These are phyloP conservation scores for Porcisia deanei DNA, from an alignment of 208 protist species.

Conservation along the genomic window DNA sequence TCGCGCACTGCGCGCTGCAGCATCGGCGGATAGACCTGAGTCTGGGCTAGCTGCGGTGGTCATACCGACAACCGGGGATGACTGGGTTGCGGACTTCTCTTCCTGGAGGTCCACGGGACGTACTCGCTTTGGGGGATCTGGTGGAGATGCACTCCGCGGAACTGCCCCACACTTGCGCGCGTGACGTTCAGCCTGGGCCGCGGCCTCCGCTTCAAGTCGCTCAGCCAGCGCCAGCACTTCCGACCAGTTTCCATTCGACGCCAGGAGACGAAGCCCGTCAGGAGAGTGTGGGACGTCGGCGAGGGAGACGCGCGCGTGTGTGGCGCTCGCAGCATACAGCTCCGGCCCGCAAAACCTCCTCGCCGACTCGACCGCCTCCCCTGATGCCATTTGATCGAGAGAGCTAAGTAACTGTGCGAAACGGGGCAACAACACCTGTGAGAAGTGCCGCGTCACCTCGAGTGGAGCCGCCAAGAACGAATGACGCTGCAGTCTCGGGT, in stretches of 20 bases:
- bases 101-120: background rate
- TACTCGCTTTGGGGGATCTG: background rate
- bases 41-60: background rate
- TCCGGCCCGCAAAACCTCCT: constrained; percentile 21
- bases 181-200: constrained; percentile 21
- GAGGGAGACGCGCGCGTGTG: constrained; percentile 14
- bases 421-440: background rate
- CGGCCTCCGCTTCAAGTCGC: constrained; percentile 48
- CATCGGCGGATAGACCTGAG: constrained; percentile 15
- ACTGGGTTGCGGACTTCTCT: background rate
- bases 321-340: constrained; percentile 19
- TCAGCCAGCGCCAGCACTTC: constrained; percentile 59
- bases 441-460: background rate
- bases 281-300: constrained; percentile 51
- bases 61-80: background rate
- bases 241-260: constrained; percentile 72
- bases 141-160: constrained; percentile 2
- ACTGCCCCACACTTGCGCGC: constrained; percentile 8
- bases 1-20: constrained; percentile 24
- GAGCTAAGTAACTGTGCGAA: background rate
- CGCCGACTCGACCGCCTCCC: constrained; percentile 19
- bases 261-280: constrained; percentile 55
- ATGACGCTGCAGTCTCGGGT: background rate
- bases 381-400: constrained; percentile 25
- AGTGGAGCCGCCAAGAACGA: background rate